Percentiles rank a stretch among this genome's conserved stretches.
Evolutionary conservation across 2,329 filamentous ascomycete species (phyloP).

Genomic region (Verticillium nubilum): DNA sequence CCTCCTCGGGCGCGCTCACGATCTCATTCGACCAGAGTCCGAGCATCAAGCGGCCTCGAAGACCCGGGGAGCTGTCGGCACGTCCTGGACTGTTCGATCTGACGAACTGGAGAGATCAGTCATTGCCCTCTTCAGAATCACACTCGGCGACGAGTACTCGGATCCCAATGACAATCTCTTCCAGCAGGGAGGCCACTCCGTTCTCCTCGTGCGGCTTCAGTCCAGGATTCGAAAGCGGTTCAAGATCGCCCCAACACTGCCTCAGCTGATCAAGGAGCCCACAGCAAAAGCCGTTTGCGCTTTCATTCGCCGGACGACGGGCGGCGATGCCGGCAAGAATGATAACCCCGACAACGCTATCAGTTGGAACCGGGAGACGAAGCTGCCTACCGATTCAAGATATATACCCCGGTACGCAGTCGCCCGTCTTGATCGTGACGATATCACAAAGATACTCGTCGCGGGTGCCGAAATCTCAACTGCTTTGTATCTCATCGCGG

Average conservation of each 20-base stretch:
- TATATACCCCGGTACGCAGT: conserved; percentile 16
- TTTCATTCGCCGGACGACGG: conserved; percentile 14
- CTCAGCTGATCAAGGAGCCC: conserved; percentile 17
- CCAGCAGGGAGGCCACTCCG: conserved; percentile 18
- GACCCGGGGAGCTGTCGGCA: background rate
- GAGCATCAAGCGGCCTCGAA: background rate
- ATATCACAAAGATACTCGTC: conserved; percentile 11
- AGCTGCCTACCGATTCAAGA: conserved; percentile 17
- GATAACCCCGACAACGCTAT: conserved; percentile 14
- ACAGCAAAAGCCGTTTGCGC: conserved; percentile 16
- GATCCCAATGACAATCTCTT: conserved; percentile 16
- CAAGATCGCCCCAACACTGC: conserved; percentile 17
- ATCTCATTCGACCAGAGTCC: conserved; percentile 12
- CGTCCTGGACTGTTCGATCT: no score
- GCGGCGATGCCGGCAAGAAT: conserved; percentile 10
- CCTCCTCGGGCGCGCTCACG: conserved; percentile 11
- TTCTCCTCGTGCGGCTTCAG: conserved; percentile 18
- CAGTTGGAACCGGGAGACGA: conserved; percentile 17
- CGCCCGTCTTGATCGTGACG: conserved; percentile 11
- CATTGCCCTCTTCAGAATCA: conserved; percentile 14
- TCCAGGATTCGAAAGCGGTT: conserved; percentile 18
- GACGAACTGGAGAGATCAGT: conserved; percentile 13
- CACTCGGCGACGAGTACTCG: conserved; percentile 6
- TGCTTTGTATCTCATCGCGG: conserved; percentile 14
- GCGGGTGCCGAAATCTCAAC: conserved; percentile 16